These are phyloP conservation scores for Penicillium roqueforti DNA, from an alignment of 495 filamentous ascomycete species.

Conservation along the genomic window DNA sequence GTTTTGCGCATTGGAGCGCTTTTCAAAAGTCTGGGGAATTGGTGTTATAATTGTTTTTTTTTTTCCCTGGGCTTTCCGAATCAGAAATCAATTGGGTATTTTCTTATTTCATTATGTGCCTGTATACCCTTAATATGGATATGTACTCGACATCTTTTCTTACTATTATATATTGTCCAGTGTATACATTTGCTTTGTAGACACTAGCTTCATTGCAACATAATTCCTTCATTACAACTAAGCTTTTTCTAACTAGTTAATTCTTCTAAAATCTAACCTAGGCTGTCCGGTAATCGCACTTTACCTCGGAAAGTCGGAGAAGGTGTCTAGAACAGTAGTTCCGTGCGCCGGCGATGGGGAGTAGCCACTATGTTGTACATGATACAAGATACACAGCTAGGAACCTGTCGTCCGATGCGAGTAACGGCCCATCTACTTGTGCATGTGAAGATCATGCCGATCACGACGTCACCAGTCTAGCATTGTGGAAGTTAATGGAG, in stretches of 20 bases:
- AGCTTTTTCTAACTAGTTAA: no score
- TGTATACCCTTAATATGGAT: not conserved
- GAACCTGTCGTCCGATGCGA: not conserved
- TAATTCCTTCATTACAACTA: no score
- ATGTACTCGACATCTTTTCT: not conserved
- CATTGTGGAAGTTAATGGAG: not conserved
- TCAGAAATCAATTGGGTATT: not conserved
- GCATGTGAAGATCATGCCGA: constrained; percentile 12
- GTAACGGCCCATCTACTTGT: not conserved
- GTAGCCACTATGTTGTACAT: constrained; percentile 1
- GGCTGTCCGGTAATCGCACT: not conserved
- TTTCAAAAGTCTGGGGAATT: constrained; percentile 10
- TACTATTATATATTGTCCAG: not conserved
- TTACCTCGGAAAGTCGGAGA: not conserved
- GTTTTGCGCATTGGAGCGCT: not conserved
- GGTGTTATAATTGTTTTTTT: not conserved
- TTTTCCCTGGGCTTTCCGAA: not conserved
- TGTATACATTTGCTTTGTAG: no score
- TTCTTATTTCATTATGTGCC: not conserved
- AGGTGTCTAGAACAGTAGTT: not conserved
- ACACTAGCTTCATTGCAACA: no score
- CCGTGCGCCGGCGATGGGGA: not conserved
- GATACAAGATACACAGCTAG: not conserved
- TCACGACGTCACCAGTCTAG: constrained; percentile 14
- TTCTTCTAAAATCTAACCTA: no score